Conservation (phyloP, 352 stramenopile species). For the Pythium phragmiticola region DNA sequence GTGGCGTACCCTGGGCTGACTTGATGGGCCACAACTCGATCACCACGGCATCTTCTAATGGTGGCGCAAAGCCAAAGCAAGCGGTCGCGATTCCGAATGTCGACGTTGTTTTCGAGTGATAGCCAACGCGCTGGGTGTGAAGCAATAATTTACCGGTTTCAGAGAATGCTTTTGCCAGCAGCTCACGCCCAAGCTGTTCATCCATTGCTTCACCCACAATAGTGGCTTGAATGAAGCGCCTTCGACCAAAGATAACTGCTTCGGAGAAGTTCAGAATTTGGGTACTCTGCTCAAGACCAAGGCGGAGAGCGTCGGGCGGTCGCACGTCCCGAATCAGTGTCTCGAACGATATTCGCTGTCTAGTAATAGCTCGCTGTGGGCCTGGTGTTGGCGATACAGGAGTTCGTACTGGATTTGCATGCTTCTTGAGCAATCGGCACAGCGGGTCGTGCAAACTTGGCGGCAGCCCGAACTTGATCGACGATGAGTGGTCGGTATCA, state of each 20-base stretch:
- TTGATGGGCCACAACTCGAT: constrained; percentile 2
- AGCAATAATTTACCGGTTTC: not conserved
- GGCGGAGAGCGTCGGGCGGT: not conserved
- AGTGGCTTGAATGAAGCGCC: constrained; percentile 8
- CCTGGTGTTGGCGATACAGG: not conserved
- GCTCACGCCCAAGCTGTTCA: constrained; percentile 1
- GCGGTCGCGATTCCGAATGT: constrained; percentile 7
- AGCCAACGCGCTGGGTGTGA: constrained; percentile 15
- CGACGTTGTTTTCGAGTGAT: not conserved
- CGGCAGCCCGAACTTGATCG: constrained; percentile 33
- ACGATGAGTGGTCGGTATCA: constrained; percentile 14
- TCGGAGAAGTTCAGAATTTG: not conserved
- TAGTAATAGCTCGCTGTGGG: not conserved
- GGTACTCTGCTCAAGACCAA: not conserved
- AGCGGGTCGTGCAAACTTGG: constrained; percentile 28
- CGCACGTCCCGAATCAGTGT: constrained; percentile 3
- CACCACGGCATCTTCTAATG: constrained; percentile 13
- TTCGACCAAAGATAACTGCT: not conserved
- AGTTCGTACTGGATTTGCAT: not conserved
- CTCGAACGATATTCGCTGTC: constrained; percentile 21
- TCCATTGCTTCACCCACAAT: not conserved
- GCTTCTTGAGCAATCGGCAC: constrained; percentile 32
- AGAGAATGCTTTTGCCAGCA: not conserved
- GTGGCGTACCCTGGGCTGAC: not conserved
- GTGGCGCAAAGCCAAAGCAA: constrained; percentile 10